Evolutionary conservation across 202 grass and related monocot species (phyloP).

Genomic region (Eragrostis tef): DNA sequence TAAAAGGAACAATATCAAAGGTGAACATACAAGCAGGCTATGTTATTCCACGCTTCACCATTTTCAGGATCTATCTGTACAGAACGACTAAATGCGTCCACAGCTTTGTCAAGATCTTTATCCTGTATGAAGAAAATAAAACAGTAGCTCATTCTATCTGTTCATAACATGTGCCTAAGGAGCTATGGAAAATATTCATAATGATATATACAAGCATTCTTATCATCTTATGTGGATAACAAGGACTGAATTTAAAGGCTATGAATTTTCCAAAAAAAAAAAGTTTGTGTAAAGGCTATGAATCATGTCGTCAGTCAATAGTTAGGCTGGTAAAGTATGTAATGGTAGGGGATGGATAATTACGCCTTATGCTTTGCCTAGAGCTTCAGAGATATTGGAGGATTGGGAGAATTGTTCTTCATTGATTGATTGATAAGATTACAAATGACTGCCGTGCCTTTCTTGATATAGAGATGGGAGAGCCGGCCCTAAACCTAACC

Average conservation of each 20-base stretch:
- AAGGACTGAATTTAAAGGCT: background rate
- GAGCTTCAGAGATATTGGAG: too few relatives aligned
- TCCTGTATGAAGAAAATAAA: constrained; percentile 62
- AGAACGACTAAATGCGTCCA: constrained; percentile 87
- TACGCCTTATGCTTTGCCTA: too few relatives aligned
- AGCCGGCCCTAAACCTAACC: too few relatives aligned
- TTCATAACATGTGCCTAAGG: constrained; percentile 1
- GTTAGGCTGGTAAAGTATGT: background rate
- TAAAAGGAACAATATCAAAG: constrained; percentile 31
- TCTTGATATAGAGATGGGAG: too few relatives aligned
- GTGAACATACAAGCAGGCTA: constrained; percentile 79
- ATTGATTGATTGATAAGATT: too few relatives aligned
- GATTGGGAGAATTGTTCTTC: too few relatives aligned
- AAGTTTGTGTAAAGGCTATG: background rate
- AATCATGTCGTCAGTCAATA: constrained; percentile 15
- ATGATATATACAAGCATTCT: constrained; percentile 2
- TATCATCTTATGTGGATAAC: constrained; percentile 3
- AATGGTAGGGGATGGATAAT: too few relatives aligned
- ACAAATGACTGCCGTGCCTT: too few relatives aligned
- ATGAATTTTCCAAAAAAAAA: background rate
- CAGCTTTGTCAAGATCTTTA: constrained; percentile 86
- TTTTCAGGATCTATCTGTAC: constrained; percentile 99
- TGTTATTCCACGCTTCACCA: constrained; percentile 99
- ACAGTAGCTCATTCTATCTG: constrained; percentile 34
- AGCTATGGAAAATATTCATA: background rate